A percentile compares a stretch with the other conserved stretches of the same genome.
Conservation (phyloP, 2,329 filamentous ascomycete genomes). For the Scedosporium boydii region DNA sequence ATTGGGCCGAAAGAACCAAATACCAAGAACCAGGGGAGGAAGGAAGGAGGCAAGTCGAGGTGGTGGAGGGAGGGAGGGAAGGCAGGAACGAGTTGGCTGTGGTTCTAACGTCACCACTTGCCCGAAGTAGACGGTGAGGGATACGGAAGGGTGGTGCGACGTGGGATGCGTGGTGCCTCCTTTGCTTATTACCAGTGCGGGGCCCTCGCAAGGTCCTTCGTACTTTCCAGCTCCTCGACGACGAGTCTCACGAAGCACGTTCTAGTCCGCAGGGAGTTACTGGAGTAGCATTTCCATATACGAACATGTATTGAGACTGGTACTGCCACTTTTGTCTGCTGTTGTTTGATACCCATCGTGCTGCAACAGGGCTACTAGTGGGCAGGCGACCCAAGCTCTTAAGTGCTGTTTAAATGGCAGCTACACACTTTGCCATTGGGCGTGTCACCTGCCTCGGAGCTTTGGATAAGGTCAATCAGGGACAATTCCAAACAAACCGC, state of each 20-base stretch:
- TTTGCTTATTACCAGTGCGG: neutral
- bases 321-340: neutral
- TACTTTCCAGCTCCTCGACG: neutral
- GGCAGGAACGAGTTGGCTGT: neutral
- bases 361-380: neutral
- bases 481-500: neutral
- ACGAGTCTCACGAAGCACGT: neutral
- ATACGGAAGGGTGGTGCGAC: constrained; percentile 1
- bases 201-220: neutral
- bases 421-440: neutral
- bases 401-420: neutral
- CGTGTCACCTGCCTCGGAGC: neutral
- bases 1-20: neutral
- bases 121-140: neutral
- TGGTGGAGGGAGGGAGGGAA: neutral
- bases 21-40: neutral
- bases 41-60: neutral
- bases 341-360: neutral
- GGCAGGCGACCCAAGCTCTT: neutral
- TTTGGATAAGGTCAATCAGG: neutral
- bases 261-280: neutral
- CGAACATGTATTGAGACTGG: neutral
- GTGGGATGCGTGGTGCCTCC: neutral
- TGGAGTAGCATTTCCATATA: neutral
- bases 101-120: neutral